Conservation (phyloP, 805 yeast genomes). For the Candida fluviatilis region DNA sequence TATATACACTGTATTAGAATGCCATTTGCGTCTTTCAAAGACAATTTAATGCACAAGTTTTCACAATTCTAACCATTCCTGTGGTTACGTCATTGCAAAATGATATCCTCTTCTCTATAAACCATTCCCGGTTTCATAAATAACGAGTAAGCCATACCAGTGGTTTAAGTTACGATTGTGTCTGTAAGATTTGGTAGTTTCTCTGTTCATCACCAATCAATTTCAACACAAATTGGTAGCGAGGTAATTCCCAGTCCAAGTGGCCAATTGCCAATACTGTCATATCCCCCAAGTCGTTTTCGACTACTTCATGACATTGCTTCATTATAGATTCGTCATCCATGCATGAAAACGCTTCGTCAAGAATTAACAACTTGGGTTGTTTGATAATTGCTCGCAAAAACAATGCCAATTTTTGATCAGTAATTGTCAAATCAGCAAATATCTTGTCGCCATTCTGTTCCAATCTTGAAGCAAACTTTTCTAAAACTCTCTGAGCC, state of each 20-base stretch:
- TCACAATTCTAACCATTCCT: neutral
- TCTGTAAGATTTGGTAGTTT: slow-evolving; percentile 13
- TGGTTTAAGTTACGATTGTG: neutral
- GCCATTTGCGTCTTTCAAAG: neutral
- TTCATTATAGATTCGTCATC: slow-evolving; percentile 45
- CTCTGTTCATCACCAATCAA: slow-evolving; percentile 28
- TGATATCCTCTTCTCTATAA: neutral
- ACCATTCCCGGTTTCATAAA: neutral
- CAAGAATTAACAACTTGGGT: slow-evolving; percentile 77
- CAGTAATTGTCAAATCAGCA: slow-evolving; percentile 54
- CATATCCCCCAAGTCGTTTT: slow-evolving; percentile 32
- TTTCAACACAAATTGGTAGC: slow-evolving; percentile 46
- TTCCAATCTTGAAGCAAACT: slow-evolving; percentile 28
- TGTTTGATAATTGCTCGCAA: slow-evolving; percentile 72
- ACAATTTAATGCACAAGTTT: neutral
- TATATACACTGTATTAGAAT: neutral
- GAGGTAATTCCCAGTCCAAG: slow-evolving; percentile 73
- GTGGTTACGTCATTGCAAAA: neutral
- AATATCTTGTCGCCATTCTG: slow-evolving; percentile 39
- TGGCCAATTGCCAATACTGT: slow-evolving; percentile 83
- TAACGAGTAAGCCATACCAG: neutral
- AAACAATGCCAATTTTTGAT: slow-evolving; percentile 76
- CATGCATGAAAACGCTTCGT: slow-evolving; percentile 93
- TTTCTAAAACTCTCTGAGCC: slow-evolving; percentile 15
- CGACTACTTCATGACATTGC: slow-evolving; percentile 29